These are phyloP conservation scores for Rubus parviflorus DNA, from an alignment of 306 rosid species.

Conservation along the genomic window DNA sequence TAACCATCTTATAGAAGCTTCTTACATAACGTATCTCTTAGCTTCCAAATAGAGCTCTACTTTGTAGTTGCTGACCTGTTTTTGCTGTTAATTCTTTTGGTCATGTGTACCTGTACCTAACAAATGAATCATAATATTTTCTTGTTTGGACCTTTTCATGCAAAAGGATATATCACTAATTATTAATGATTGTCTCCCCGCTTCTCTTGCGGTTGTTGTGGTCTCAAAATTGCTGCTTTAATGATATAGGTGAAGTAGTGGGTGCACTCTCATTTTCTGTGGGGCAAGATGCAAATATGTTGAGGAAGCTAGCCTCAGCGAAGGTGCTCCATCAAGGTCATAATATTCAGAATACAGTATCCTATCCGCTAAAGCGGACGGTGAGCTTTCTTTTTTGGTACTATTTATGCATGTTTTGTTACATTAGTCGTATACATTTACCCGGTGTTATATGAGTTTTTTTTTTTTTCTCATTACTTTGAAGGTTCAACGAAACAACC, in stretches of 20 bases:
- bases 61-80: neutral
- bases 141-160: neutral
- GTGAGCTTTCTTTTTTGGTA: conserved; percentile 44
- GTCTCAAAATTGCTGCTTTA: conserved; percentile 21
- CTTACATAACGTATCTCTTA: neutral
- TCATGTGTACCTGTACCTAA: neutral
- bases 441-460: conserved; percentile 1
- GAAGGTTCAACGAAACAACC: conserved; percentile 53
- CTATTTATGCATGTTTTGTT: conserved; percentile 18
- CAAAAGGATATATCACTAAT: neutral
- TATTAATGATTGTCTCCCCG: conserved; percentile 3
- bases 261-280: conserved; percentile 87
- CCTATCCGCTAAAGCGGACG: conserved; percentile 65
- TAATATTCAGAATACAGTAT: conserved; percentile 46
- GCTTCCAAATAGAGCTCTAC: neutral
- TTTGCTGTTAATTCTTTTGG: neutral
- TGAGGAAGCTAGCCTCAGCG: conserved; percentile 75
- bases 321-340: conserved; percentile 61
- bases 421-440: conserved; percentile 7
- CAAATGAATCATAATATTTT: neutral
- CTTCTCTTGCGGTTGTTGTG: neutral
- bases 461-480: conserved; percentile 24
- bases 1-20: neutral
- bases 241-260: conserved; percentile 76
- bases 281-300: conserved; percentile 64